A percentile compares a stretch with the other conserved stretches of the same genome.
These are phyloP conservation scores for Helianthus annuus DNA, from an alignment of 129 eudicot genomes.

Conservation along the genomic window DNA sequence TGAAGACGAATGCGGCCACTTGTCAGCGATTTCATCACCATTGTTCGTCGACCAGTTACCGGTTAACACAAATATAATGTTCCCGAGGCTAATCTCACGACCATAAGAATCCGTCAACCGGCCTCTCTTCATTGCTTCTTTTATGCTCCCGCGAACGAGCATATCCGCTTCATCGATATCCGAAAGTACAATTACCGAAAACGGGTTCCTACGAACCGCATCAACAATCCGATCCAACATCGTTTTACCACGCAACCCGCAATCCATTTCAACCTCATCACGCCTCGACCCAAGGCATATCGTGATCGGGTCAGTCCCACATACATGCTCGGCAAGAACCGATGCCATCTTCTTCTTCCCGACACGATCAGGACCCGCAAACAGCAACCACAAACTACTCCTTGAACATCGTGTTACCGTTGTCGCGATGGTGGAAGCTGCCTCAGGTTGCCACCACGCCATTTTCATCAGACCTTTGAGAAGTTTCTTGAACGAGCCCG, in stretches of 20 bases:
- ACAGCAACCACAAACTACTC: constrained; percentile 75
- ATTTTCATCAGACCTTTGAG: constrained; percentile 80
- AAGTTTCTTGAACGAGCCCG: constrained; percentile 75
- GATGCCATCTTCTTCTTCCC: constrained; percentile 87
- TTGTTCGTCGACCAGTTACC: constrained; percentile 64
- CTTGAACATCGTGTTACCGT: constrained; percentile 50
- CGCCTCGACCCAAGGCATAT: constrained; percentile 66
- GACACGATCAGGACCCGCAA: constrained; percentile 81
- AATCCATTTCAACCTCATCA: constrained; percentile 59
- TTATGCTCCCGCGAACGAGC: constrained; percentile 69
- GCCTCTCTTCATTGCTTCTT: constrained; percentile 81
- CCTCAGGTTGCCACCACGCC: constrained; percentile 97
- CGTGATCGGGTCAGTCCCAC: constrained; percentile 56
- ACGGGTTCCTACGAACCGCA: constrained; percentile 69
- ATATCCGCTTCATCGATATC: constrained; percentile 87
- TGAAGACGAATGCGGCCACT: constrained; percentile 46
- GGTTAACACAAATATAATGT: constrained; percentile 70
- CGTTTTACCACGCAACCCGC: constrained; percentile 74
- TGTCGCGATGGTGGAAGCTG: constrained; percentile 75
- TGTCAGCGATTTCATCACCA: constrained; percentile 41
- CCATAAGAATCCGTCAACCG: constrained; percentile 80
- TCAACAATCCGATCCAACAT: constrained; percentile 74
- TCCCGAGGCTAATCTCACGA: constrained; percentile 85
- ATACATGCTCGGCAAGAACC: constrained; percentile 72
- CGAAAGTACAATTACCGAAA: constrained; percentile 79